phyloP scores from a whole-genome alignment of 2,329 filamentous ascomycete genomes.

The Thielaviopsis ethacetica region DNA sequence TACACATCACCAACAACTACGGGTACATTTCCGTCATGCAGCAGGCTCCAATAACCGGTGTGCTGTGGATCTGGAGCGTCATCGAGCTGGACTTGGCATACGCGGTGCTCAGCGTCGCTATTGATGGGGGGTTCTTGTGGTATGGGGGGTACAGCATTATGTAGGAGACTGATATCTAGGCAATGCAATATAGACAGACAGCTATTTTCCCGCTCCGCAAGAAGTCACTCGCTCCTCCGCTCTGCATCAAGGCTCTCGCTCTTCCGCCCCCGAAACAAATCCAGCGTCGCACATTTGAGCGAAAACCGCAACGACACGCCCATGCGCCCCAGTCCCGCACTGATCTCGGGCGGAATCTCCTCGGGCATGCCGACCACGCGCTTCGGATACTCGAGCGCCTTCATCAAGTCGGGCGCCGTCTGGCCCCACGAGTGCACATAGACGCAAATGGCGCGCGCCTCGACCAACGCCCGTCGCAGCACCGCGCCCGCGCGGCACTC shows the following conservation, averaged over 20 bases:
- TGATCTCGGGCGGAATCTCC: too few species aligned
- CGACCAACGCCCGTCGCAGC: slow-evolving; percentile 26
- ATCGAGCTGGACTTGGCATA: slow-evolving; percentile 63
- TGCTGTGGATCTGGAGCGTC: slow-evolving; percentile 84
- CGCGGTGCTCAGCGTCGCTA: slow-evolving; percentile 39
- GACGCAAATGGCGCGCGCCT: slow-evolving; percentile 33
- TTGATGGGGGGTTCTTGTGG: slow-evolving; percentile 30
- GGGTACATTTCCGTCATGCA: slow-evolving; percentile 86
- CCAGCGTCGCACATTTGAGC: too few species aligned
- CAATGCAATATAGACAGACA: background rate
- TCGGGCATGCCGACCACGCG: background rate
- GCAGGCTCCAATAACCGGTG: slow-evolving; percentile 72
- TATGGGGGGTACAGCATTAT: slow-evolving; percentile 33
- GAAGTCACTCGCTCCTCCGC: too few species aligned
- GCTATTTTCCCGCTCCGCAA: background rate
- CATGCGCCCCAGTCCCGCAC: too few species aligned
- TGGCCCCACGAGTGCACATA: slow-evolving; percentile 17
- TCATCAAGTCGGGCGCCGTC: background rate
- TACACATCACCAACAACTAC: slow-evolving; percentile 63
- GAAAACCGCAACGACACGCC: background rate
- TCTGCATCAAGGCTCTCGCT: too few species aligned
- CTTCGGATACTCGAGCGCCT: slow-evolving; percentile 10
- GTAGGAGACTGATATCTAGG: slow-evolving; percentile 3
- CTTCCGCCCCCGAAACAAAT: too few species aligned
- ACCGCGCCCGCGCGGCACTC: slow-evolving; percentile 30